phyloP scores from a whole-genome alignment of 2,329 filamentous ascomycete genomes.

The Elsinoe necatrix region DNA sequence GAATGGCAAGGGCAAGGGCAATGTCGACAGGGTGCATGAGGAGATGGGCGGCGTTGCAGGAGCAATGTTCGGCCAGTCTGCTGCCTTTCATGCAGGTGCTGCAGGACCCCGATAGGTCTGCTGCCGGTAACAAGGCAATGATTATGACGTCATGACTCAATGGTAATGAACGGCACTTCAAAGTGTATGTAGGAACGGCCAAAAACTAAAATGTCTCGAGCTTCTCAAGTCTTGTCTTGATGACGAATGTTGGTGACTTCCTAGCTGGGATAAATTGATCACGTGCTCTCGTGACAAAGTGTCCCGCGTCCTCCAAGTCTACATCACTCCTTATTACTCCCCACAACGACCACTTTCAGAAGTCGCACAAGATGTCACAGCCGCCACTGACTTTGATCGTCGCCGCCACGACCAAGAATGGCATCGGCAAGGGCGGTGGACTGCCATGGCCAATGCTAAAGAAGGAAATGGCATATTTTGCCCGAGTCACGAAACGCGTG shows the following conservation, averaged over 20 bases:
- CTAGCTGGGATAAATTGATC: slow-evolving; percentile 1
- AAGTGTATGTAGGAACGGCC: not conserved
- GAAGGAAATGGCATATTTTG: slow-evolving; percentile 93
- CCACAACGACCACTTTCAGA: not conserved
- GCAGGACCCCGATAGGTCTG: not conserved
- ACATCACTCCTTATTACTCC: slow-evolving; percentile 13
- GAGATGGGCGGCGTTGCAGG: not conserved
- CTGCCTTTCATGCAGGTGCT: not conserved
- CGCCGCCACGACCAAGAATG: slow-evolving; percentile 77
- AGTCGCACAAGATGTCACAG: slow-evolving; percentile 1
- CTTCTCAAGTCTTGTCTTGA: too few species aligned
- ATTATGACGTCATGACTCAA: not conserved
- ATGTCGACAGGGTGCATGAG: not conserved
- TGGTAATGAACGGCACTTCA: not conserved
- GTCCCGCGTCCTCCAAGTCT: not conserved
- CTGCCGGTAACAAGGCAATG: not conserved
- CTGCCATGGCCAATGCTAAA: slow-evolving; percentile 86
- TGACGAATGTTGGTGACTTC: too few species aligned
- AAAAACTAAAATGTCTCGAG: not conserved
- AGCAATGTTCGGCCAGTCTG: not conserved
- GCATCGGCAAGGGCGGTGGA: slow-evolving; percentile 70
- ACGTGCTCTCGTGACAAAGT: slow-evolving; percentile 3
- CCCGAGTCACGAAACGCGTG: slow-evolving; percentile 70
- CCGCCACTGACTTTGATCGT: slow-evolving; percentile 72
- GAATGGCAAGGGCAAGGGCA: not conserved